Percentiles rank a stretch among this genome's conserved stretches.
Evolutionary conservation across 2,329 filamentous ascomycete species (phyloP).

Genomic region (Pleoardoris graminearum): DNA sequence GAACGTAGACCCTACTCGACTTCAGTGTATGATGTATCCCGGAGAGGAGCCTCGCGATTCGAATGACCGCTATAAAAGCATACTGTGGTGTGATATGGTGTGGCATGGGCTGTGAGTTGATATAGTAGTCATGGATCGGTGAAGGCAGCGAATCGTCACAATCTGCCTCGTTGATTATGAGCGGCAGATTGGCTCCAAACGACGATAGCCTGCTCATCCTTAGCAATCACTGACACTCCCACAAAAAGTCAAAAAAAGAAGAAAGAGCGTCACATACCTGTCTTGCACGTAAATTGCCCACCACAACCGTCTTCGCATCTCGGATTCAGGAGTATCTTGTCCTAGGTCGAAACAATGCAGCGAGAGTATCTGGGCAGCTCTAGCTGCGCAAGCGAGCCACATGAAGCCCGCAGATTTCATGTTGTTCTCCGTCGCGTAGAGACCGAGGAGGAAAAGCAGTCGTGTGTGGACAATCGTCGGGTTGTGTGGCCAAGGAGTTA

Average conservation of each 20-base stretch:
- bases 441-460: conserved; percentile 70
- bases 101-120: conserved; percentile 58
- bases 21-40: conserved; percentile 72
- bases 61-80: conserved; percentile 78
- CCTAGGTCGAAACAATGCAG: conserved; percentile 75
- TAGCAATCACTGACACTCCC: conserved; percentile 20
- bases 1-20: conserved; percentile 63
- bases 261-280: conserved; percentile 64
- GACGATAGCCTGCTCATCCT: conserved; percentile 65
- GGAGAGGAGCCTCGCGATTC: conserved; percentile 77
- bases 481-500: conserved; percentile 82
- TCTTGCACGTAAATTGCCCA: conserved; percentile 94
- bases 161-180: conserved; percentile 83
- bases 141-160: conserved; percentile 83
- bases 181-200: conserved; percentile 77
- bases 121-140: conserved; percentile 77
- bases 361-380: conserved; percentile 80
- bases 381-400: conserved; percentile 79
- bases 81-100: conserved; percentile 49
- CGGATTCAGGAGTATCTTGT: conserved; percentile 75
- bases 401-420: conserved; percentile 82
- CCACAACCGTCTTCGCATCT: conserved; percentile 88
- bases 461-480: conserved; percentile 76
- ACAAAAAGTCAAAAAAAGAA: too few relatives aligned
- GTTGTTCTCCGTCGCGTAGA: conserved; percentile 85